Percentiles rank a stretch among this genome's conserved stretches.
These are phyloP conservation scores for Collybia sordida DNA, from an alignment of 768 basidiomycete species.

Conservation along the genomic window DNA sequence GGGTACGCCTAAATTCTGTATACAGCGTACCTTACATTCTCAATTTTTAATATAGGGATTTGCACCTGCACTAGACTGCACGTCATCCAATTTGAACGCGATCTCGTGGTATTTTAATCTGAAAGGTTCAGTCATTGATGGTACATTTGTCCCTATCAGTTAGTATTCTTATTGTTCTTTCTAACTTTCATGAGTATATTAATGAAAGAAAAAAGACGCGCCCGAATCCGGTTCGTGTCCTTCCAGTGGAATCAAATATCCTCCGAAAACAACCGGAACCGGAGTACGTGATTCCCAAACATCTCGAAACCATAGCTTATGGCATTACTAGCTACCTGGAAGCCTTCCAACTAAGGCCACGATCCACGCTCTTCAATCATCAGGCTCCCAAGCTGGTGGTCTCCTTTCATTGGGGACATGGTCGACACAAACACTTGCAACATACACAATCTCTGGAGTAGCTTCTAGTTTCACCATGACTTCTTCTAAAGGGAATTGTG, in stretches of 20 bases:
- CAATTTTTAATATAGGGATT: slow-evolving; percentile 32
- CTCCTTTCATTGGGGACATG: slow-evolving; percentile 57
- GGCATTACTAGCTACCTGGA: slow-evolving; percentile 7
- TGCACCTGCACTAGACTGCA: slow-evolving; percentile 38
- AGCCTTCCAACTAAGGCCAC: slow-evolving; percentile 46
- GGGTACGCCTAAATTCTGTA: slow-evolving; percentile 31
- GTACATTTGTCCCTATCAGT: slow-evolving; percentile 61
- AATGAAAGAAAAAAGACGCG: slow-evolving; percentile 36
- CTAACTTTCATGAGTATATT: neutral
- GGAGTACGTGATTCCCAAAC: slow-evolving; percentile 8
- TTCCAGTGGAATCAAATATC: slow-evolving; percentile 59
- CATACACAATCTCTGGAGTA: slow-evolving; percentile 48
- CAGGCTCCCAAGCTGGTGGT: slow-evolving; percentile 41
- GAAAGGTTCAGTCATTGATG: slow-evolving; percentile 67
- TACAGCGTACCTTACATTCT: neutral
- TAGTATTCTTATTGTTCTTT: slow-evolving; percentile 11
- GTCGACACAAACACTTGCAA: slow-evolving; percentile 62
- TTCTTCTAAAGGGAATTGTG: slow-evolving; percentile 60
- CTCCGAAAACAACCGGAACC: slow-evolving; percentile 42
- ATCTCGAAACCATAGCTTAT: neutral
- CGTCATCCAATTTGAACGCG: slow-evolving; percentile 24
- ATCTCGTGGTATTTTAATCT: slow-evolving; percentile 68
- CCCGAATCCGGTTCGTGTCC: slow-evolving; percentile 51
- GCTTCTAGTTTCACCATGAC: slow-evolving; percentile 53
- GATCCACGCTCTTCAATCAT: slow-evolving; percentile 37